Evolutionary conservation across 1,284 basidiomycete species (phyloP).

Genomic region (Sanguinoderma infundibulare): DNA sequence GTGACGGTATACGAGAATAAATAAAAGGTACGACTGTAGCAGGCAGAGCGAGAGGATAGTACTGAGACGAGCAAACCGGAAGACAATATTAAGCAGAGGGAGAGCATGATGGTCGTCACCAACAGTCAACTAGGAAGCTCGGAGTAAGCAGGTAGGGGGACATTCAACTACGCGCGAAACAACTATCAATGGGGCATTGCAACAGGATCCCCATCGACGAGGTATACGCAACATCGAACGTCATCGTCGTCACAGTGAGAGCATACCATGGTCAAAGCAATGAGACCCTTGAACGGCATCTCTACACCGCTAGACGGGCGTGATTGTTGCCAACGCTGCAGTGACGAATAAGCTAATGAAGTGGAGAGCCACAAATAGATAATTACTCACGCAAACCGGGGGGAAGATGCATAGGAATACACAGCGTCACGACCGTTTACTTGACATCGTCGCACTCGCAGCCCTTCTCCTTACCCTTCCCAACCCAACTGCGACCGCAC

Average conservation of each 20-base stretch:
- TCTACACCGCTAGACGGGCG: constrained; percentile 37
- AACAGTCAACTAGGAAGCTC: constrained; percentile 18
- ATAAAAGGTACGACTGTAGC: not conserved
- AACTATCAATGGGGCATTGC: constrained; percentile 7
- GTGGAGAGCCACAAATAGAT: not conserved
- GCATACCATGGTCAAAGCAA: constrained; percentile 25
- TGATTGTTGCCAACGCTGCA: constrained; percentile 36
- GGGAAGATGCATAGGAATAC: constrained; percentile 10
- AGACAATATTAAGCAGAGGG: not conserved
- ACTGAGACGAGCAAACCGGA: not conserved
- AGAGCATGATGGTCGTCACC: constrained; percentile 14
- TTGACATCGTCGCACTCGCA: constrained; percentile 74
- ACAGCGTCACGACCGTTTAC: constrained; percentile 40
- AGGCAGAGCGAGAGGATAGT: constrained; percentile 1
- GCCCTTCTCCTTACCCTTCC: constrained; percentile 54
- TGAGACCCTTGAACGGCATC: constrained; percentile 22
- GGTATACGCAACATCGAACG: constrained; percentile 14
- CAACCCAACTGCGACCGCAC: constrained; percentile 75
- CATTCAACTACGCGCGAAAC: constrained; percentile 12
- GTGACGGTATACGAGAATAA: constrained; percentile 1
- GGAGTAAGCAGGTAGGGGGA: constrained; percentile 17
- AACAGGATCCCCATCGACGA: constrained; percentile 11
- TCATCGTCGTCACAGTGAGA: constrained; percentile 36
- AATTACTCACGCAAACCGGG: constrained; percentile 36
- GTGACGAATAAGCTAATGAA: not conserved